A percentile compares a stretch with the other conserved stretches of the same genome.
Conservation (phyloP, 805 yeast species). For the Saccharomycopsis schoenii region DNA sequence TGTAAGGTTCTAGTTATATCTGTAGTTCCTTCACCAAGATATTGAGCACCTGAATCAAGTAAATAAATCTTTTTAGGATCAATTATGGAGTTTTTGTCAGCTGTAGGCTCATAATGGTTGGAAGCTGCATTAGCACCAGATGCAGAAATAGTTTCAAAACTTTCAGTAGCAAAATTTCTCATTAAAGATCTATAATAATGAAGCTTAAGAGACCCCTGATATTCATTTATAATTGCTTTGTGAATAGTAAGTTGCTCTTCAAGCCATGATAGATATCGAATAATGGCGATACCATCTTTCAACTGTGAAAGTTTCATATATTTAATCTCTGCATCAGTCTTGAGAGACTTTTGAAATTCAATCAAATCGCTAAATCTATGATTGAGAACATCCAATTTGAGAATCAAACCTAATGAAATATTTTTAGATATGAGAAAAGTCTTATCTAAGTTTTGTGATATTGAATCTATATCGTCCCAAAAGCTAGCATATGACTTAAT, state of each 20-base stretch:
- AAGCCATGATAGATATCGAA: slow-evolving; percentile 48
- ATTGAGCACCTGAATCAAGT: slow-evolving; percentile 53
- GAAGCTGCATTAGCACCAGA: slow-evolving; percentile 71
- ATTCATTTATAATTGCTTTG: slow-evolving; percentile 37
- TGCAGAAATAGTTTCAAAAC: slow-evolving; percentile 67
- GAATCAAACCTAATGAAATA: slow-evolving; percentile 61
- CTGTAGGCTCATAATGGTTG: slow-evolving; percentile 60
- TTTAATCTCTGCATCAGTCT: slow-evolving; percentile 37
- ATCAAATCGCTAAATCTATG: slow-evolving; percentile 21
- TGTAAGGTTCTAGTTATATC: slow-evolving; percentile 56
- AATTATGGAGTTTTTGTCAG: slow-evolving; percentile 30
- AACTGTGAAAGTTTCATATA: slow-evolving; percentile 46
- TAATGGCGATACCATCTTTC: slow-evolving; percentile 49
- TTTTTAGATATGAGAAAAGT: slow-evolving; percentile 41
- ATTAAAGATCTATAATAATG: slow-evolving; percentile 32
- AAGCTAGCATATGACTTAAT: slow-evolving; percentile 47
- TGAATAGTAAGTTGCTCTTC: slow-evolving; percentile 36
- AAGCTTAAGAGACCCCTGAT: slow-evolving; percentile 41
- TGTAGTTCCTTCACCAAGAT: slow-evolving; percentile 48
- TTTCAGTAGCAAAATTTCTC: slow-evolving; percentile 48
- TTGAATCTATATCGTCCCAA: slow-evolving; percentile 42
- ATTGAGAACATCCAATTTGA: slow-evolving; percentile 24
- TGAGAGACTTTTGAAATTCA: slow-evolving; percentile 42
- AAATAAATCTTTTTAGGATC: slow-evolving; percentile 45
- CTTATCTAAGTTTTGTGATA: slow-evolving; percentile 25